These are phyloP conservation scores for Botrytis fragariae DNA, from an alignment of 2,329 filamentous ascomycete species.

Conservation along the genomic window DNA sequence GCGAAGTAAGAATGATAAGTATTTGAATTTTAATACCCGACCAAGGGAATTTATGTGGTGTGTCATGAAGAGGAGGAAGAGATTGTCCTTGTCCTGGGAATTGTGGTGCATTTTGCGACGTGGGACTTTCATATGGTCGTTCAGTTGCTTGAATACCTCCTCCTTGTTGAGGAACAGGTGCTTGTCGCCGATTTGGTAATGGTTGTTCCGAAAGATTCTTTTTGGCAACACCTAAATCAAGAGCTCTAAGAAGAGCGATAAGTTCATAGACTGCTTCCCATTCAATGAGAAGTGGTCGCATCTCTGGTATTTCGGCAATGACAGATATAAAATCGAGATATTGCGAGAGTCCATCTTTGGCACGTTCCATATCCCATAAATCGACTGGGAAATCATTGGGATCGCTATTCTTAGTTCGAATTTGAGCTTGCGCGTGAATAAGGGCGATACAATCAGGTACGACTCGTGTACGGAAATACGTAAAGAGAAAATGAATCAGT, in stretches of 20 bases:
- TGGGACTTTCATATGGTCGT: slow-evolving; percentile 57
- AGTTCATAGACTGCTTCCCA: slow-evolving; percentile 92
- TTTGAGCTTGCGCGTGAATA: slow-evolving; percentile 89
- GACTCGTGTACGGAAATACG: slow-evolving; percentile 86
- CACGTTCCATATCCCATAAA: slow-evolving; percentile 95
- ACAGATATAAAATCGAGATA: slow-evolving; percentile 93
- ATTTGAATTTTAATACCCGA: slow-evolving; percentile 85
- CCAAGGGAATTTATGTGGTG: slow-evolving; percentile 64
- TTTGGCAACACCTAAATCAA: slow-evolving; percentile 85
- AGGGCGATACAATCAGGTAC: slow-evolving; percentile 93
- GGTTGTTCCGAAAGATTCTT: slow-evolving; percentile 60
- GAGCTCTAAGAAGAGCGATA: slow-evolving; percentile 78
- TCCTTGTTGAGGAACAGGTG: slow-evolving; percentile 15
- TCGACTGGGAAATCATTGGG: slow-evolving; percentile 90
- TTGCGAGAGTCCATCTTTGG: slow-evolving; percentile 91
- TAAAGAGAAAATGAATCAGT: slow-evolving; percentile 84
- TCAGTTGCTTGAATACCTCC: slow-evolving; percentile 50
- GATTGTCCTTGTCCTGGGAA: slow-evolving; percentile 39
- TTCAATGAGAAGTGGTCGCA: slow-evolving; percentile 80
- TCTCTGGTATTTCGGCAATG: slow-evolving; percentile 78
- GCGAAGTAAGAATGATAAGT: slow-evolving; percentile 81
- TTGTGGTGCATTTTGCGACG: slow-evolving; percentile 23
- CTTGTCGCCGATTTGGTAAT: slow-evolving; percentile 40
- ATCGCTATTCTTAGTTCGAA: slow-evolving; percentile 71
- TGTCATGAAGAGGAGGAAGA: slow-evolving; percentile 57